A percentile compares a stretch with the other conserved stretches of the same genome.
These are phyloP conservation scores for Fusarium brevicatenulatum DNA, from an alignment of 2,329 filamentous ascomycete genomes.

Conservation along the genomic window DNA sequence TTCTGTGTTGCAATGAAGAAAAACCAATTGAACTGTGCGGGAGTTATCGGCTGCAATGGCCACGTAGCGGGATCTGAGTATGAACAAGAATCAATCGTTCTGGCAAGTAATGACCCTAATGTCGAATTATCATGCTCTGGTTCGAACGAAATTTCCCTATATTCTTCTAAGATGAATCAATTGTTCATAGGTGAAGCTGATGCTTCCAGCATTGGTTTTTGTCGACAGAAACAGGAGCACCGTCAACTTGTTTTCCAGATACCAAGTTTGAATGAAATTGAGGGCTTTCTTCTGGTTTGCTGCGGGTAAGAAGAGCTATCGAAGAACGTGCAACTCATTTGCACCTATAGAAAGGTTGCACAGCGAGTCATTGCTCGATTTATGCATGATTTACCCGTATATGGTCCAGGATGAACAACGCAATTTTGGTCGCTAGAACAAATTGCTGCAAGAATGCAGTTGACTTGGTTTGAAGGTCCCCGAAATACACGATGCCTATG, in stretches of 20 bases:
- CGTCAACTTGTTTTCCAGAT: background rate
- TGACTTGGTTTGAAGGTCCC: background rate
- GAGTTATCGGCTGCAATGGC: slow-evolving; percentile 18
- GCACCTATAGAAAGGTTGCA: background rate
- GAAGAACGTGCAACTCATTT: background rate
- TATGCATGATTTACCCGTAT: background rate
- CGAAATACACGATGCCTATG: background rate
- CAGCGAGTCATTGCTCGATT: background rate
- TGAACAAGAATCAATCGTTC: background rate
- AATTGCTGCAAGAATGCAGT: background rate
- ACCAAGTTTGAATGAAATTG: background rate
- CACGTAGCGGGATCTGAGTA: background rate
- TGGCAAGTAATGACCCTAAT: background rate
- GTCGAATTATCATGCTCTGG: background rate
- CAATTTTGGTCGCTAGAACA: background rate
- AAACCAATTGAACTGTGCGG: slow-evolving; percentile 13
- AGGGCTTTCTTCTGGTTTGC: background rate
- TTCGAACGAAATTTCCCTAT: background rate
- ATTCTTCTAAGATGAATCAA: background rate
- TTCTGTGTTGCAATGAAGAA: background rate
- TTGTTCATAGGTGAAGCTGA: background rate
- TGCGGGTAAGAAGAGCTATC: background rate
- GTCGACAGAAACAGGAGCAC: background rate
- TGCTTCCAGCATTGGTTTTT: background rate
- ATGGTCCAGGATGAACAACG: background rate